Evolutionary conservation across 1,284 basidiomycete genomes (phyloP).

Genomic region (Moniliophthora roreri): DNA sequence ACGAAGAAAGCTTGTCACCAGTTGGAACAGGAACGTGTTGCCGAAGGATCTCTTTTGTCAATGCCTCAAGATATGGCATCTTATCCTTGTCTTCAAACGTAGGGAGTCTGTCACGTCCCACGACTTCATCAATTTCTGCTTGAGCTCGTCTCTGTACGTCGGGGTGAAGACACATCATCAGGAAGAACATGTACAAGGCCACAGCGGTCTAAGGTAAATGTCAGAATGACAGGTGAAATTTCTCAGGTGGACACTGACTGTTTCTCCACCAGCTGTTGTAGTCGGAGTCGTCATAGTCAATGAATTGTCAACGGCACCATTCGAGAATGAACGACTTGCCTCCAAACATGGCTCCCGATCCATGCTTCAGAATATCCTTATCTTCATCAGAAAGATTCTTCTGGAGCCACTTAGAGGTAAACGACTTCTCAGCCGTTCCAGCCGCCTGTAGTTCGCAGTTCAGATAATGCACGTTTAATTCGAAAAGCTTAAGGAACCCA

Average conservation of each 20-base stretch:
- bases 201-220: no score
- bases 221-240: no score
- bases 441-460: neutral
- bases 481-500: constrained; percentile 4
- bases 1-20: no score
- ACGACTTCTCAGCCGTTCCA: neutral
- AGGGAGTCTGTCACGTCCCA: constrained; percentile 33
- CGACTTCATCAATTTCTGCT: constrained; percentile 37
- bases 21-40: no score
- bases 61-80: constrained; percentile 39
- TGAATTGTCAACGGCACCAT: no score
- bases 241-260: no score
- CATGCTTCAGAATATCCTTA: constrained; percentile 13
- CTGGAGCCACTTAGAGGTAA: neutral
- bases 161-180: constrained; percentile 22
- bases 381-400: constrained; percentile 1
- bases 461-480: no score
- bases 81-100: constrained; percentile 31
- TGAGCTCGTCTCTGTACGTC: constrained; percentile 37
- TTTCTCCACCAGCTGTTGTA: no score
- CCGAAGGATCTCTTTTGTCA: constrained; percentile 32
- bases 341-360: constrained; percentile 15
- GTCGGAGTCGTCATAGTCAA: no score
- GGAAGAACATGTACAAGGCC: no score
- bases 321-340: neutral